Evolutionary conservation across 1,139 yeast genomes (phyloP).

Genomic region (Suhomyces terraborum): DNA sequence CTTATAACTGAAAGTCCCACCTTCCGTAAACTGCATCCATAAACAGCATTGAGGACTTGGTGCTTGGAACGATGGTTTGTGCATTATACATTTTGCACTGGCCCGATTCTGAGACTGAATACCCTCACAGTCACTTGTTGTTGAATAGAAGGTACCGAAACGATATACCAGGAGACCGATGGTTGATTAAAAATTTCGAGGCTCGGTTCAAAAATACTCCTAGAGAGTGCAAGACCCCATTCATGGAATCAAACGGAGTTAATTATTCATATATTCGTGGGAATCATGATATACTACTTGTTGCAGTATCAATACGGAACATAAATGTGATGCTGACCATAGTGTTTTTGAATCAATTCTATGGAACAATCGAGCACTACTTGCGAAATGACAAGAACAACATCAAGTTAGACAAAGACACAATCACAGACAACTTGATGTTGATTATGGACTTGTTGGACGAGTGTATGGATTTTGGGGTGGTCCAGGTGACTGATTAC

Average conservation of each 20-base stretch:
- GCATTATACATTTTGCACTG: slow-evolving; percentile 42
- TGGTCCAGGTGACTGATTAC: slow-evolving; percentile 46
- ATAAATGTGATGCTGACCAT: slow-evolving; percentile 46
- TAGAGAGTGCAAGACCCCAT: slow-evolving; percentile 34
- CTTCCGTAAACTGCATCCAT: background rate
- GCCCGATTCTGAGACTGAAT: slow-evolving; percentile 33
- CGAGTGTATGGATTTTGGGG: slow-evolving; percentile 50
- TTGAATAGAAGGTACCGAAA: slow-evolving; percentile 40
- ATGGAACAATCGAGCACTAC: slow-evolving; percentile 34
- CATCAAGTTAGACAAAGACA: slow-evolving; percentile 25
- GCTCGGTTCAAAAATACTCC: slow-evolving; percentile 23
- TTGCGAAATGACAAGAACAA: slow-evolving; percentile 21
- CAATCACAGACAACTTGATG: slow-evolving; percentile 42
- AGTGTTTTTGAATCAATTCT: slow-evolving; percentile 38
- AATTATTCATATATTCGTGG: slow-evolving; percentile 35
- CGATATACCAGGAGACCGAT: slow-evolving; percentile 30
- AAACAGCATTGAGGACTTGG: background rate
- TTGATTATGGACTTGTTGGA: slow-evolving; percentile 46
- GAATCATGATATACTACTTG: slow-evolving; percentile 32
- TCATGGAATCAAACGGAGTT: slow-evolving; percentile 31
- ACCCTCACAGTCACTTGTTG: slow-evolving; percentile 37
- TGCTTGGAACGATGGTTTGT: slow-evolving; percentile 33
- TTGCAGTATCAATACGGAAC: slow-evolving; percentile 38
- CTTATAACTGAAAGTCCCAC: no score
- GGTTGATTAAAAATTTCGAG: slow-evolving; percentile 33